These are phyloP conservation scores for Torulaspora delbrueckii DNA, from an alignment of 805 yeast species.

Conservation along the genomic window DNA sequence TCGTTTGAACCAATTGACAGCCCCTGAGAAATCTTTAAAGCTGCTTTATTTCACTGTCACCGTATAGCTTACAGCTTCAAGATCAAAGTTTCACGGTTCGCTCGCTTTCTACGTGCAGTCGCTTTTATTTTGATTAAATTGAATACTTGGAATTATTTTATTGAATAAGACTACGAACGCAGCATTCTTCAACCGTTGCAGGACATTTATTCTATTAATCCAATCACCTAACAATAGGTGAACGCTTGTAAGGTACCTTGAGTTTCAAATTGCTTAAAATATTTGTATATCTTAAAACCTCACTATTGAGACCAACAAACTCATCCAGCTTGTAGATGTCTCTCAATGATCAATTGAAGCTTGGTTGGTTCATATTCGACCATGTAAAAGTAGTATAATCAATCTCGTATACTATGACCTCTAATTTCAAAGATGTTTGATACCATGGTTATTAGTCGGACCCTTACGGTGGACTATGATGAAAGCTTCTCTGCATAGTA, in stretches of 20 bases:
- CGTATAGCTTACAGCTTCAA: not conserved
- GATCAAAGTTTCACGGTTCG: not conserved
- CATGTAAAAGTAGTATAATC: not conserved
- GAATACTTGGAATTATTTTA: not conserved
- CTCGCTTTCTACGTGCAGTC: not conserved
- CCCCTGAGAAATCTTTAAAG: not conserved
- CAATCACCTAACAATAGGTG: too few relatives aligned
- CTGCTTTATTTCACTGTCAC: not conserved
- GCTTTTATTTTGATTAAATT: not conserved
- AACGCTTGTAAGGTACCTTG: too few relatives aligned
- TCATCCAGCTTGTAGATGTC: too few relatives aligned
- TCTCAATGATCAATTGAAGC: too few relatives aligned
- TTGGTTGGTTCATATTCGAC: not conserved
- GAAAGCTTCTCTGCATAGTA: not conserved
- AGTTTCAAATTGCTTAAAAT: too few relatives aligned
- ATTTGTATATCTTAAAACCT: too few relatives aligned
- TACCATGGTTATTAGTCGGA: not conserved
- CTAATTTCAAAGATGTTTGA: not conserved
- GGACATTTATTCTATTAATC: too few relatives aligned
- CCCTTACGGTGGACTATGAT: not conserved
- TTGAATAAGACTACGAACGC: too few relatives aligned
- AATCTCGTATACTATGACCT: not conserved
- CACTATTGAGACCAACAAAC: too few relatives aligned
- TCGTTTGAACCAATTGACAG: not conserved
- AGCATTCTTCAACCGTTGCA: too few relatives aligned